Evolutionary conservation across 2,329 filamentous ascomycete genomes (phyloP), one percentile per base, ranked within the genome.

Genomic region (Metarhizium anisopliae): DNA sequence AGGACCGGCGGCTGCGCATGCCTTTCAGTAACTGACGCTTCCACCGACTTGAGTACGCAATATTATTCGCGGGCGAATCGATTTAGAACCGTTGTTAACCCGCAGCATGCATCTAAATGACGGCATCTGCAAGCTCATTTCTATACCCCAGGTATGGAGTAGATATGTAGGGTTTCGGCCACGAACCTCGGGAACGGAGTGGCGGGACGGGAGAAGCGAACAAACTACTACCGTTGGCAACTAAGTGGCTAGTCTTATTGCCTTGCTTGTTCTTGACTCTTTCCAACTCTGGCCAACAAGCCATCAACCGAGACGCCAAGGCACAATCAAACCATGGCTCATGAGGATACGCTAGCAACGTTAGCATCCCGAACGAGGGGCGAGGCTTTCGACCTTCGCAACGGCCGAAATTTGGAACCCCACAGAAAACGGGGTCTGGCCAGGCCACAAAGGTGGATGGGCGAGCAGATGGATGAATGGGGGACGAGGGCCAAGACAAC

Each of bases 381-480:
- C 45, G 42, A 18, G 18, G 52, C 36, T 50, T 42, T 49, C 52
- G 49, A 54, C 47, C 32, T 38, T 52, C 35, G 43, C 53, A 58
- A 54, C 54, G 56, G 29, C 52, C 52, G 57, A 58, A 55, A 58
- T 58, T 58, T 58, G 57, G 43, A 16, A 35, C 57, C 38, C 51
- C 57, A 54, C 55, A 52, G 13, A 50, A 54, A 45, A 54, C 36
- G 52, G 45, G 16, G 35, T 14, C 36, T 45, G 29, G 55, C 50
- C 52, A 40, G 43, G 47, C 47, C 42, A 29, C 47, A 53, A 42
- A 40, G 35, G 51, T 50, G 50, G 25, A 43, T 20, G 43, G 43
- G 16, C 25, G 6, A 29, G 16, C 13, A 13, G n/a, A 42, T 53
- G 47, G 51, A 55, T 55, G 54, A 54, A 52, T 58, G 51, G 29